These are phyloP conservation scores for Diaporthe capsici DNA, from an alignment of 2,329 filamentous ascomycete genomes.

Conservation along the genomic window DNA sequence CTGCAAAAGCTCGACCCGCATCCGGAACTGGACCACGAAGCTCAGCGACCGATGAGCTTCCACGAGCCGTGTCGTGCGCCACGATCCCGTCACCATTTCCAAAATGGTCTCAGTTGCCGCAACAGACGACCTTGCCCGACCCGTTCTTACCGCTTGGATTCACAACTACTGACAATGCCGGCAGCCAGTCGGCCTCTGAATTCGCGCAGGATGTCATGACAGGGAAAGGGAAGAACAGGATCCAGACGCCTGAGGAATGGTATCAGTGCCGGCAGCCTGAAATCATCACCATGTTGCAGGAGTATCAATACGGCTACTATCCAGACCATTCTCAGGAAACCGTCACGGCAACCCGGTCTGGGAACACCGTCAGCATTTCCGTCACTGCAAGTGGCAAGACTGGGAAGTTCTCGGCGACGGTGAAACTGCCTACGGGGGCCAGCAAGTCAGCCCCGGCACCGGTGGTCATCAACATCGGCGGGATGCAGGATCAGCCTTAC, in stretches of 20 bases:
- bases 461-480: slow-evolving; percentile 65
- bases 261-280: slow-evolving; percentile 63
- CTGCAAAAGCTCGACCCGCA: not conserved
- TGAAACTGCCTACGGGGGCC: slow-evolving; percentile 57
- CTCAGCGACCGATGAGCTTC: slow-evolving; percentile 16
- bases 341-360: slow-evolving; percentile 61
- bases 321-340: slow-evolving; percentile 62
- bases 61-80: slow-evolving; percentile 42
- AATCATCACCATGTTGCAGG: slow-evolving; percentile 63
- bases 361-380: slow-evolving; percentile 58
- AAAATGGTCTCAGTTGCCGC: slow-evolving; percentile 53
- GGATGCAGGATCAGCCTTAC: slow-evolving; percentile 63
- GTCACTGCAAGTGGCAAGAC: slow-evolving; percentile 60
- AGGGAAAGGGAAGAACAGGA: slow-evolving; percentile 57
- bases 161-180: slow-evolving; percentile 54
- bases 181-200: slow-evolving; percentile 44
- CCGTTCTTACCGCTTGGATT: slow-evolving; percentile 59
- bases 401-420: slow-evolving; percentile 58
- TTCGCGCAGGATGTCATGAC: slow-evolving; percentile 53
- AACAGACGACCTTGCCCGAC: slow-evolving; percentile 58
- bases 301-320: slow-evolving; percentile 67
- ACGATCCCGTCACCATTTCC: slow-evolving; percentile 50
- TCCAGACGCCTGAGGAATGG: slow-evolving; percentile 62
- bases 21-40: not conserved
- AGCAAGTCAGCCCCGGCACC: slow-evolving; percentile 53